Evolutionary conservation across 2,329 filamentous ascomycete genomes (phyloP).

Genomic region (Diaporthe longicolla): DNA sequence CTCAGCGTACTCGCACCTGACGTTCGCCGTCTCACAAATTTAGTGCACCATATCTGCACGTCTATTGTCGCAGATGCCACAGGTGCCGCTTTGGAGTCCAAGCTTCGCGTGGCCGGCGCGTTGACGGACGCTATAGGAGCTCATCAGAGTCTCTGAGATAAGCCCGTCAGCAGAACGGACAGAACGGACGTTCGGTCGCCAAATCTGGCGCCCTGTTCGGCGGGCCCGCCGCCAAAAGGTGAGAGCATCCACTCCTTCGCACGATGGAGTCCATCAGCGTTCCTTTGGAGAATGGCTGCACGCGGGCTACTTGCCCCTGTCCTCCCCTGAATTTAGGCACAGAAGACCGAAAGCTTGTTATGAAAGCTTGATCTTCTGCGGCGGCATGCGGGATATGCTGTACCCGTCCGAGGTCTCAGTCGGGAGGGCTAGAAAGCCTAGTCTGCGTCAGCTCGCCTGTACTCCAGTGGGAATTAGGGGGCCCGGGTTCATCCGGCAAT

Average conservation of each 20-base stretch:
- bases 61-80: background rate
- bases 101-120: background rate
- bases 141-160: slow-evolving; percentile 20
- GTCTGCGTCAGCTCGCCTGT: slow-evolving; percentile 17
- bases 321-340: too few relatives aligned
- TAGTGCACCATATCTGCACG: too few relatives aligned
- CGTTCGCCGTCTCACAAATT: too few relatives aligned
- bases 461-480: background rate
- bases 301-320: background rate
- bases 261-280: background rate
- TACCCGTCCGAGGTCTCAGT: background rate
- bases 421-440: background rate
- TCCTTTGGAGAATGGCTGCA: background rate
- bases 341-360: background rate
- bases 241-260: background rate
- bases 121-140: background rate
- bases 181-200: background rate
- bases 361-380: background rate
- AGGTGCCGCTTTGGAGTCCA: background rate
- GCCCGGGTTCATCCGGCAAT: background rate
- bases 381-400: background rate
- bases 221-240: background rate
- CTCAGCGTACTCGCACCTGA: background rate
- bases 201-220: slow-evolving; percentile 15
- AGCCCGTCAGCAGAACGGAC: background rate